Evolutionary conservation across 2,329 filamentous ascomycete genomes (phyloP), one percentile per base, ranked within the genome.

Genomic region (Cercospora janseana): DNA sequence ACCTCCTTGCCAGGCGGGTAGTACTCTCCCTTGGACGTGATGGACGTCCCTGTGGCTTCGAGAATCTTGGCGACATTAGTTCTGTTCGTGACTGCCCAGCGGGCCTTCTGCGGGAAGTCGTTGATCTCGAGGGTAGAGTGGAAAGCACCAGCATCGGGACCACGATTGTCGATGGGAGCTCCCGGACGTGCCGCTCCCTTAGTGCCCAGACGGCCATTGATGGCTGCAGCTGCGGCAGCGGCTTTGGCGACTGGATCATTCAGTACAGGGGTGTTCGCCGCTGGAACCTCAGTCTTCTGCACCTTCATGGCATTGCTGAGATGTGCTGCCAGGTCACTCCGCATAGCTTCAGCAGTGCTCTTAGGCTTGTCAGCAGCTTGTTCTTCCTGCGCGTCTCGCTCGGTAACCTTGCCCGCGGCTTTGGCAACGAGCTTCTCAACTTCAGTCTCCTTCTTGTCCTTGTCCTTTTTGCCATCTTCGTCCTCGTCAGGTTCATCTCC

Each of bases 41-140:
- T 98, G 5, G 89, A 95, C 1, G 91, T 95, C 31, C 90, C 92
- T 0, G 92, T 96, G 7, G 88, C 82, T 66, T 98, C 93, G 58
- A 98, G 79, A 61, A 98, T 96, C 77, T 97, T 98, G 61, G 92
- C 91, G 50, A 98, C 93, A 65, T 98, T 98, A 27, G 93, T 97
- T 58, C 93, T 83, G 70, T 98, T 98, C 29, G 93, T 98, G 73
- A 98, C 93, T 8, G 90, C 92, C 93, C 93, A 98, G 62, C 93
- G 83, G 57, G 93, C 93, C 77, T 96, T 97, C 69, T 98, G 93
- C 26, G 93, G 93, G 71, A 97, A 97, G 72, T 98, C 93, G 71
- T 98, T 98, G 80, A 98, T 98, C 71, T 97, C 93, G 55, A 98
- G 78, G 3, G 92, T 97, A 12, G 93, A 91, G 69, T 98, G 93